phyloP scores from a whole-genome alignment of 305 asterid species.

The Rubia occidens region DNA sequence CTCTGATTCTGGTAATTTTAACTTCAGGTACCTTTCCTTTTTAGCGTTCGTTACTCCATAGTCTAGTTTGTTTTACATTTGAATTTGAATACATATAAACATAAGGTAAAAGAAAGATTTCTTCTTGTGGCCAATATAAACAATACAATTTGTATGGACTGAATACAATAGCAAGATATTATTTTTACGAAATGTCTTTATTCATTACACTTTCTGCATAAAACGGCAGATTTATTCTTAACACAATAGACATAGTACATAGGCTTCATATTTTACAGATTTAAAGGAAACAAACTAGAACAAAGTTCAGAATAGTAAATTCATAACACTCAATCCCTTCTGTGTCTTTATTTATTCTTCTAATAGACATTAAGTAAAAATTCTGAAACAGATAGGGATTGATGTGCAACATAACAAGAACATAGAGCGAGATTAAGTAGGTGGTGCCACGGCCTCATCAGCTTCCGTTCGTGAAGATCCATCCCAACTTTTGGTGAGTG shows the following conservation, averaged over 20 bases:
- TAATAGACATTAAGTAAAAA: not conserved
- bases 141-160: too few species aligned
- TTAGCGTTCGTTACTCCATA: not conserved
- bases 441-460: constrained; percentile 6
- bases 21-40: not conserved
- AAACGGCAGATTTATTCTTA: constrained; percentile 2
- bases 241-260: not conserved
- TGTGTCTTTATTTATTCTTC: constrained; percentile 7
- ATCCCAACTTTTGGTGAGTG: constrained; percentile 5
- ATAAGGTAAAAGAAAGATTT: too few species aligned
- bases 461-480: constrained; percentile 4
- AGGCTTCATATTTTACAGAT: not conserved
- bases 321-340: constrained; percentile 12
- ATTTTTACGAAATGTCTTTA: not conserved
- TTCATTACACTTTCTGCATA: constrained; percentile 2
- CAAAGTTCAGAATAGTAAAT: not conserved
- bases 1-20: not conserved
- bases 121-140: too few species aligned
- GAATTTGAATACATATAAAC: too few species aligned
- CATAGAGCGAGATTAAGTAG: not conserved
- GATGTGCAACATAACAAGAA: not conserved
- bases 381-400: constrained; percentile 8
- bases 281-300: not conserved
- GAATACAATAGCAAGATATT: too few species aligned
- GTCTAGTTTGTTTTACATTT: too few species aligned